Conservation (phyloP, 169 alveolate species). For the Eimeria sp. region DNA sequence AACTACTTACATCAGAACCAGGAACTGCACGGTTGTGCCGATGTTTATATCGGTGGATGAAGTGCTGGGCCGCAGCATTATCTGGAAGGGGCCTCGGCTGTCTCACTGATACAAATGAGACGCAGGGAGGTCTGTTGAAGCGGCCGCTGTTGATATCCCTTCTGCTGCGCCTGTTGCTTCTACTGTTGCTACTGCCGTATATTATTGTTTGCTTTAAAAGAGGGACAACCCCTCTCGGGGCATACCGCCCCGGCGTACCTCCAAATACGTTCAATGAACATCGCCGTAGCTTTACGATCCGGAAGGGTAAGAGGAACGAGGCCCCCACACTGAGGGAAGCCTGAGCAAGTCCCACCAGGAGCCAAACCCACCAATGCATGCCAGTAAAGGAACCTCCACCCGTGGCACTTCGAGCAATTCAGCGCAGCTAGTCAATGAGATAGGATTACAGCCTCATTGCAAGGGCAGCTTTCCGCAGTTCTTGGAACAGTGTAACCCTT, state of each 20-base stretch:
- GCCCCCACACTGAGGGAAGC: constrained; percentile 35
- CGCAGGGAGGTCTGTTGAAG: background rate
- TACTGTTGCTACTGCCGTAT: background rate
- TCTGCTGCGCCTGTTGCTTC: background rate
- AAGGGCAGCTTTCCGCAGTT: background rate
- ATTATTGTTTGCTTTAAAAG: background rate
- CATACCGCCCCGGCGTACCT: background rate
- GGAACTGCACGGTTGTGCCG: background rate
- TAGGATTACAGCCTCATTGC: background rate
- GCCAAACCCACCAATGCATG: constrained; percentile 30
- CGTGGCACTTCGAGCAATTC: background rate
- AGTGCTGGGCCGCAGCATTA: background rate
- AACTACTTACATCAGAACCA: background rate
- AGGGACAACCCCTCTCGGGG: background rate
- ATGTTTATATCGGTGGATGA: no score
- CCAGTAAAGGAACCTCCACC: background rate
- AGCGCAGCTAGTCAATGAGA: background rate
- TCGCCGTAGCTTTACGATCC: background rate
- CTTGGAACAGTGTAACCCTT: background rate
- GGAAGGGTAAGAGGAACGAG: background rate
- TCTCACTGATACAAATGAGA: background rate
- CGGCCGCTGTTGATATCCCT: background rate
- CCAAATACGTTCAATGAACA: background rate
- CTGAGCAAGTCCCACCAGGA: constrained; percentile 8
- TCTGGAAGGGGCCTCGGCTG: background rate